These are phyloP conservation scores for Exophiala spinifera DNA, from an alignment of 2,329 filamentous ascomycete species.

Conservation along the genomic window DNA sequence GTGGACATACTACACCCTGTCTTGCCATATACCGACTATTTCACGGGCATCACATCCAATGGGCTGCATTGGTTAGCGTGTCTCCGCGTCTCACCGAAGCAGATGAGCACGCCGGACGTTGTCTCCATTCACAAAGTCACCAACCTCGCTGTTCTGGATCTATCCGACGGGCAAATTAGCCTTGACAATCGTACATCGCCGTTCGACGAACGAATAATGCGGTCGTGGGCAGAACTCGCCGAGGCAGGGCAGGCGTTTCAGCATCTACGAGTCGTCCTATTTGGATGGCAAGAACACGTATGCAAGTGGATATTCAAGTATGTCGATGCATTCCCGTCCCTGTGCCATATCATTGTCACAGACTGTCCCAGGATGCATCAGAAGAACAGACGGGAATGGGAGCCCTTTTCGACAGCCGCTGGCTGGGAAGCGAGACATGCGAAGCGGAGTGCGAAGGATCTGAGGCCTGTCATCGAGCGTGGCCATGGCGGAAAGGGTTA, in stretches of 20 bases:
- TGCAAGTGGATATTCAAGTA: constrained; percentile 35
- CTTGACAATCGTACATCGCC: constrained; percentile 22
- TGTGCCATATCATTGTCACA: constrained; percentile 37
- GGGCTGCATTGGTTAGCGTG: constrained; percentile 35
- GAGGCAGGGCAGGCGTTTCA: constrained; percentile 34
- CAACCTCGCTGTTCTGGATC: constrained; percentile 42
- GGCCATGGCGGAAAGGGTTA: constrained; percentile 18
- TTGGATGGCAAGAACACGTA: constrained; percentile 36
- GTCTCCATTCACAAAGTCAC: constrained; percentile 38
- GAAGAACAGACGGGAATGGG: constrained; percentile 26
- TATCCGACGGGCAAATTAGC: constrained; percentile 18
- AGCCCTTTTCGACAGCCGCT: constrained; percentile 22
- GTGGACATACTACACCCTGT: constrained; percentile 33
- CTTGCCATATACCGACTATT: constrained; percentile 37
- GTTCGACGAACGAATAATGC: constrained; percentile 40
- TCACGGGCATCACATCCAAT: constrained; percentile 35
- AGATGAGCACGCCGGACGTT: constrained; percentile 36
- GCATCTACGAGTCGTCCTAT: constrained; percentile 38
- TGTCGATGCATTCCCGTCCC: constrained; percentile 35
- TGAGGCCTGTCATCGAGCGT: constrained; percentile 36
- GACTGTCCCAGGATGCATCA: constrained; percentile 34
- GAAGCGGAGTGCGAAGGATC: constrained; percentile 28
- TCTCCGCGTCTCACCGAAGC: constrained; percentile 36
- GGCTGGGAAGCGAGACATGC: constrained; percentile 34
- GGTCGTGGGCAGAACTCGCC: constrained; percentile 42